These are phyloP conservation scores for Tuber umbilicatum DNA, from an alignment of 495 filamentous ascomycete species.

Conservation along the genomic window DNA sequence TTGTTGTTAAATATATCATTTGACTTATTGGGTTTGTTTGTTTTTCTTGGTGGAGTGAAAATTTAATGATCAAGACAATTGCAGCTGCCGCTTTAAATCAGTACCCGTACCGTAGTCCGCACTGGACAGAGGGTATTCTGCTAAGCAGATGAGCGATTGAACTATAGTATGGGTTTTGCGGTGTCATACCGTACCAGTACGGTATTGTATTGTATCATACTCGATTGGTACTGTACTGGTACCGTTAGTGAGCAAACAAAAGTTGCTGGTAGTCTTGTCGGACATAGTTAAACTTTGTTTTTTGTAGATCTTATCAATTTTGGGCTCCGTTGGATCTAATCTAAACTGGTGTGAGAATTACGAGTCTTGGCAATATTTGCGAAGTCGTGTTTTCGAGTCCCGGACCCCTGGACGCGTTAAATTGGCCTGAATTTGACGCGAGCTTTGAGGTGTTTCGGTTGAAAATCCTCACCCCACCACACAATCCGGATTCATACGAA, in stretches of 20 bases:
- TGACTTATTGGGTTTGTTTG: background rate
- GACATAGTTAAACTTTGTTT: background rate
- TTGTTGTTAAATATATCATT: slow-evolving; percentile 5
- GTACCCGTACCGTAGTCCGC: background rate
- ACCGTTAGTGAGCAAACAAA: background rate
- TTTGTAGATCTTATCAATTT: background rate
- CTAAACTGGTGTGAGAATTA: slow-evolving; percentile 12
- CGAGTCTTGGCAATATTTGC: slow-evolving; percentile 13
- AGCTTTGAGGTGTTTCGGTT: background rate
- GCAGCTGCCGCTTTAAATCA: background rate
- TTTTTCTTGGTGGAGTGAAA: slow-evolving; percentile 2
- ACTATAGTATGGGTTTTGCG: background rate
- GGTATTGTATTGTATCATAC: too few species aligned
- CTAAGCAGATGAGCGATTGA: background rate
- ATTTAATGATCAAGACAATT: background rate
- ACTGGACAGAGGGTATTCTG: too few species aligned
- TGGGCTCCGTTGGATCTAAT: slow-evolving; percentile 18
- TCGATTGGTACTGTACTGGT: background rate
- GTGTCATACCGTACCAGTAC: background rate
- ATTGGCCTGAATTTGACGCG: slow-evolving; percentile 8
- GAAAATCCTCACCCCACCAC: background rate
- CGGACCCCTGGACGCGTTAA: slow-evolving; percentile 24
- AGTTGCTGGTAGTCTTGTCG: background rate
- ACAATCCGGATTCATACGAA: background rate
- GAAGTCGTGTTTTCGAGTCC: slow-evolving; percentile 1